phyloP scores from a whole-genome alignment of 306 rosid species.

The Gleditsia sinensis region DNA sequence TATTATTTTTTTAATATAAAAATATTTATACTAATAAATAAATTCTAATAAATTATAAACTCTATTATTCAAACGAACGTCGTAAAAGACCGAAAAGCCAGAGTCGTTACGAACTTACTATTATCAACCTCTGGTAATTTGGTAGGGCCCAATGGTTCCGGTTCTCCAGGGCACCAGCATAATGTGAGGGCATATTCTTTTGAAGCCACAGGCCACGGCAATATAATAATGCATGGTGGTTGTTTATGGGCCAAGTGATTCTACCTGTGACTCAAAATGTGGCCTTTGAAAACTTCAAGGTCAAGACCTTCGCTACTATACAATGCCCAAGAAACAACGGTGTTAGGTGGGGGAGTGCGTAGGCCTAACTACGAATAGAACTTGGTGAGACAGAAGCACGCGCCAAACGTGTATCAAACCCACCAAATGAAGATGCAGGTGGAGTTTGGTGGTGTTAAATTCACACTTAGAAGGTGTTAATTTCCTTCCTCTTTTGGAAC shows the following conservation, averaged over 20 bases:
- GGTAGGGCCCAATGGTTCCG: no score
- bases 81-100: no score
- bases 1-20: no score
- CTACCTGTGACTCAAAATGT: not conserved
- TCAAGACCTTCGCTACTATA: not conserved
- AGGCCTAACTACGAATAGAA: no score
- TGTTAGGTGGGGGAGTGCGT: not conserved
- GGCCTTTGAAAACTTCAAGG: not conserved
- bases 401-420: slow-evolving; percentile 4
- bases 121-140: no score
- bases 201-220: not conserved
- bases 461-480: not conserved
- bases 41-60: no score
- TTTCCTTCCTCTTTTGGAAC: not conserved
- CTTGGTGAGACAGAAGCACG: not conserved
- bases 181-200: slow-evolving; percentile 12
- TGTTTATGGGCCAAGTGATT: not conserved
- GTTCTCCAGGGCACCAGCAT: not conserved
- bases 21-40: no score
- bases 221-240: not conserved
- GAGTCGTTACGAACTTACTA: no score
- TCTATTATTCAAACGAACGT: no score
- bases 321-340: not conserved
- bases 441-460: slow-evolving; percentile 30
- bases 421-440: not conserved